Base-by-base conservation (phyloP, 106 monocot species). In the Amphibolis antarctica region DNA sequence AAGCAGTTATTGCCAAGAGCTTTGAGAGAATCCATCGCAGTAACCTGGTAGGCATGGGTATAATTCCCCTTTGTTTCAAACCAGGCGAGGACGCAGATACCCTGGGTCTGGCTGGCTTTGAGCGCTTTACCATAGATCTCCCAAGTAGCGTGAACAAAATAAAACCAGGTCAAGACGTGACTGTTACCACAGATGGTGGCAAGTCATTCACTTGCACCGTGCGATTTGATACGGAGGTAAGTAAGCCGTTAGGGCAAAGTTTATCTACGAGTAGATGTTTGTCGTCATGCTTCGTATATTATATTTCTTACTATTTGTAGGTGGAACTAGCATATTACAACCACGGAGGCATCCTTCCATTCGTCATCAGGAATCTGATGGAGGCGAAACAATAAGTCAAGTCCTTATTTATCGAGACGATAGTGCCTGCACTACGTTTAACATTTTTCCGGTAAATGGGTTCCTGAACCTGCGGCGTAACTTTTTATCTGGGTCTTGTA, bases 1-100 rank as follows among this genome's bases (percentile, higher is more conserved):
- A 94, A 63, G 93, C 93, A 28, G 93, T 94, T 46, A 94, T 94
- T 17, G 80, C 93, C 29, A 94, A 94, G 73, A 89, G 83, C 62
- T 94, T 94, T 62, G 93, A 94, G 73, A 81, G 93, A 71, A 94
- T 94, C 48, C 93, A 94, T 71, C 80, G 88, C 27, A 94, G 93
- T 66, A 94, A 94, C 65, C 85, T 94, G 23, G 93, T 85, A 10
- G 88, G 93, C 7, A 89, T 94, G 93, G 93, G 93, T n/a, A 81
- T 94, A 15, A 70, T 89, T 42, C 93, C 93, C 15, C 68, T 94
- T 15, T 94, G 93, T 42, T 94, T 94, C 83, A 88, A 94, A 72
- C 44, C 86, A 1, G 88, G 86, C 5, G 83, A 94, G 51, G 93
- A 94, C 60, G 88, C 88, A 14, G 93, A 94, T 13, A 76, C 81